Base-by-base conservation (phyloP, 2,329 filamentous ascomycete genomes). In the Diplodia seriata region DNA sequence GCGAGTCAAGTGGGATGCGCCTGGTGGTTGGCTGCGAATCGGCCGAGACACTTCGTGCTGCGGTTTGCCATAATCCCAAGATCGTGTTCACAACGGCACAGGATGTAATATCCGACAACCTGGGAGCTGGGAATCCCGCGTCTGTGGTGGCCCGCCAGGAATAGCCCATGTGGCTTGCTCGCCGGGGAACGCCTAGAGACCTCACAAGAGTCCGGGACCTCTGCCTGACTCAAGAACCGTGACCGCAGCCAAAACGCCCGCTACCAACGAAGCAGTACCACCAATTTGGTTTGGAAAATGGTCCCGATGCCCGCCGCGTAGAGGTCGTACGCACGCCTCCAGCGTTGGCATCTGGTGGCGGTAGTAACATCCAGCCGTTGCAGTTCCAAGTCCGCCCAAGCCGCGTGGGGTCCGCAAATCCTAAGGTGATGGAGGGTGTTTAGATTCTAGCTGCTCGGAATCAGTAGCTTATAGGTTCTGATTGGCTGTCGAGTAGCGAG, bases 241-340 rank as follows among this genome's bases (percentile, higher is more conserved):
- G 47, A 23, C 57, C 23, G 57, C 57, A 62, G 40, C 57, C 26
- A 49, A 15, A 62, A 62, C 18, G 23, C 40, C 57, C 23, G 31
- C 40, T 49, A 20, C 57, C n/a, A 18, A 29, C 40, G 57, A 33
- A 50, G 40, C 20, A 33, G 40, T 33, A 62, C 57, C 40, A 50
- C 57, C 57, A 62, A 33, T 43, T 50, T 49, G 40, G 57, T 49
- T 62, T 18, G 40, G 57, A 62, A 61, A 49, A 62, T 50, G 57
- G 38, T 43, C 26, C 26, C 20, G 40, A 62, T 18, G 57, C 57
- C n/a, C 38, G 18, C 40, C 57, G 40, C 57, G 26, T 20, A 49
- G 18, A 29, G 12, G 31, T 20, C 40, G 40, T 49, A 62, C 40
- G 57, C 50, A 49, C 5, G n/a, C 57, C 6, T 62, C 43, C 57